phyloP scores from a whole-genome alignment of 2,329 filamentous ascomycete genomes.

The Chaetomium olivaceum region DNA sequence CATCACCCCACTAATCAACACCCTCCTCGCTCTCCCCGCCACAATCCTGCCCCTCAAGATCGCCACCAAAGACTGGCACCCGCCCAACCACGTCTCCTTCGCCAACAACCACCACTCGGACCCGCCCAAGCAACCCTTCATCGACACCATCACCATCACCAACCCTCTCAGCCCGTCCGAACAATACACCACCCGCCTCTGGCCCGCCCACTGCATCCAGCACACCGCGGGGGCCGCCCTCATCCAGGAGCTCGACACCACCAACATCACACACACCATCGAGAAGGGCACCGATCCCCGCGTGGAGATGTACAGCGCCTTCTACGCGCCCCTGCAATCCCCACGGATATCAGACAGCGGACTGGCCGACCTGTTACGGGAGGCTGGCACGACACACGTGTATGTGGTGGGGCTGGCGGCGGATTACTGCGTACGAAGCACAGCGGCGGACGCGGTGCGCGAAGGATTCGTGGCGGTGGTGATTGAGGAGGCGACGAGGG shows the following conservation, averaged over 20 bases:
- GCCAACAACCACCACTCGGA: slow-evolving; percentile 72
- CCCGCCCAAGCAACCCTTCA: slow-evolving; percentile 61
- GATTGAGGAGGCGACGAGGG: slow-evolving; percentile 73
- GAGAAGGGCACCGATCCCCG: slow-evolving; percentile 74
- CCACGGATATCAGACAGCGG: slow-evolving; percentile 63
- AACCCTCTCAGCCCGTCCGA: slow-evolving; percentile 67
- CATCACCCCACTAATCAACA: slow-evolving; percentile 71
- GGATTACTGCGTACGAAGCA: slow-evolving; percentile 85
- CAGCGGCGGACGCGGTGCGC: slow-evolving; percentile 73
- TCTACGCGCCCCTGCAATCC: slow-evolving; percentile 74
- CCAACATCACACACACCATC: slow-evolving; percentile 64
- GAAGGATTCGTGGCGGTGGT: slow-evolving; percentile 78
- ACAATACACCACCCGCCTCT: slow-evolving; percentile 69
- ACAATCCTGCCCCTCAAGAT: slow-evolving; percentile 68
- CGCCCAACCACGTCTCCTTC: slow-evolving; percentile 81
- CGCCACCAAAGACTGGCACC: slow-evolving; percentile 93
- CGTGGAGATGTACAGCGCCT: slow-evolving; percentile 94
- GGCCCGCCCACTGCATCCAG: slow-evolving; percentile 89
- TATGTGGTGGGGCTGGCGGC: slow-evolving; percentile 83
- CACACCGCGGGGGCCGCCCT: slow-evolving; percentile 70
- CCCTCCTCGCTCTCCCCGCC: slow-evolving; percentile 64
- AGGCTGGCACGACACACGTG: slow-evolving; percentile 68
- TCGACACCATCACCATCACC: slow-evolving; percentile 61
- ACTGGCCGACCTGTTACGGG: slow-evolving; percentile 59
- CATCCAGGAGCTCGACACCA: slow-evolving; percentile 67